Evolutionary conservation across 2,329 filamentous ascomycete genomes (phyloP).

Genomic region (Colletotrichum godetiae): DNA sequence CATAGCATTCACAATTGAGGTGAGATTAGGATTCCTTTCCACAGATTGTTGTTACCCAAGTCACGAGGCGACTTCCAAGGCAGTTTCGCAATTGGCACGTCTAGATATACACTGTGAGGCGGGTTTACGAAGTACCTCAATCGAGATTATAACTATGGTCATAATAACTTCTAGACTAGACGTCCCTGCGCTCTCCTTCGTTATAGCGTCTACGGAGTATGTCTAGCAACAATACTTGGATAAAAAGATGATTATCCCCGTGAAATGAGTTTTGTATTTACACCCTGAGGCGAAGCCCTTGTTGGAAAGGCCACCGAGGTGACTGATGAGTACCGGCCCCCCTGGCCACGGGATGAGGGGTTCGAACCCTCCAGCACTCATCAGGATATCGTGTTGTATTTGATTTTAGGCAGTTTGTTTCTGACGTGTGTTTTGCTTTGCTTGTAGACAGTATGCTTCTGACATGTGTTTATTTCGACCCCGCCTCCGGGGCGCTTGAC

Average conservation of each 20-base stretch:
- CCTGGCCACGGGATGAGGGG: not conserved
- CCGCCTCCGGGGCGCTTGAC: too few relatives aligned
- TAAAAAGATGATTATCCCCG: not conserved
- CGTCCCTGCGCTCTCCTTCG: not conserved
- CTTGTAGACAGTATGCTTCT: too few relatives aligned
- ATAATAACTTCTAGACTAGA: too few relatives aligned
- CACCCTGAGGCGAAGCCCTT: not conserved
- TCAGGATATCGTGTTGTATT: not conserved
- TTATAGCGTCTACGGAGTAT: not conserved
- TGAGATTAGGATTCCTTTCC: not conserved
- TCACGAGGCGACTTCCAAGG: too few relatives aligned
- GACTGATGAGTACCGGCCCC: conserved; percentile 12
- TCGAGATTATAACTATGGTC: too few relatives aligned
- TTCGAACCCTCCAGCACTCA: conserved; percentile 18
- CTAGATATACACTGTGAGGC: too few relatives aligned
- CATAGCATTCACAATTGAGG: not conserved
- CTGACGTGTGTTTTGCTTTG: too few relatives aligned
- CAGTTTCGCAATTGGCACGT: too few relatives aligned
- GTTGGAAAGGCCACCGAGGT: not conserved
- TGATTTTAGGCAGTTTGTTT: too few relatives aligned
- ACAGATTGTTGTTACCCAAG: too few relatives aligned
- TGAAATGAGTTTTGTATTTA: not conserved
- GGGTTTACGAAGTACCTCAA: too few relatives aligned
- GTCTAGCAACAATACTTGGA: accelerated
- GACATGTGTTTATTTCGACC: too few relatives aligned